These are phyloP conservation scores for Blechomonas ayalai DNA, from an alignment of 208 protist genomes.

Conservation along the genomic window DNA sequence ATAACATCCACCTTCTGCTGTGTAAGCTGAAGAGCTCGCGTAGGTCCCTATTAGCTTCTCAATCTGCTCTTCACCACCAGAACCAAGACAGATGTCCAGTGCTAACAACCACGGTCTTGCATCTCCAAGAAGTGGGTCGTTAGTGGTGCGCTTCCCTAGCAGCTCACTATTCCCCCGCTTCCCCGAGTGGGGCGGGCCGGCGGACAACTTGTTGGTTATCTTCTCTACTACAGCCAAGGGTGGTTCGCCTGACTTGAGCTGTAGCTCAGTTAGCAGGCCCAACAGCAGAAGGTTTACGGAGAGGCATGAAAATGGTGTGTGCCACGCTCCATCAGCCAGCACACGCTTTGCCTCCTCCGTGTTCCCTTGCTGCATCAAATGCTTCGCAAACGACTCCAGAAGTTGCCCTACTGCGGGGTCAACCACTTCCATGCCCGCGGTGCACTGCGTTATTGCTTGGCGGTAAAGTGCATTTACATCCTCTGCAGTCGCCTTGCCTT, in stretches of 20 bases:
- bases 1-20: slow-evolving; percentile 50
- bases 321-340: slow-evolving; percentile 53
- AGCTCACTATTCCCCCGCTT: slow-evolving; percentile 14
- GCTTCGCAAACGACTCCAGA: slow-evolving; percentile 32
- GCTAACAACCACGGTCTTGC: slow-evolving; percentile 29
- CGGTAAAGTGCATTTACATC: slow-evolving; percentile 43
- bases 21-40: slow-evolving; percentile 22
- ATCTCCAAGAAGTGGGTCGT: slow-evolving; percentile 4
- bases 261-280: slow-evolving; percentile 51
- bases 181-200: background rate
- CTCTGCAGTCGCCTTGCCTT: slow-evolving; percentile 11
- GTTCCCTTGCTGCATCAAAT: slow-evolving; percentile 24
- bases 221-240: slow-evolving; percentile 4
- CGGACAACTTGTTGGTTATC: slow-evolving; percentile 3
- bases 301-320: slow-evolving; percentile 35
- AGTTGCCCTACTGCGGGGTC: slow-evolving; percentile 55
- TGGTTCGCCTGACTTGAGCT: slow-evolving; percentile 11
- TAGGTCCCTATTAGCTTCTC: slow-evolving; percentile 18
- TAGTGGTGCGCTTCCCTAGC: too few relatives aligned
- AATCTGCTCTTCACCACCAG: slow-evolving; percentile 8
- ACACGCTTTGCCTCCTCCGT: slow-evolving; percentile 26
- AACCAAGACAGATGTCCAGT: slow-evolving; percentile 22
- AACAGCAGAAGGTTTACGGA: slow-evolving; percentile 55
- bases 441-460: slow-evolving; percentile 66
- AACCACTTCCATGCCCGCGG: slow-evolving; percentile 27